phyloP scores from a whole-genome alignment of 192 early-diverging fungal species.

The Backusella sp. region DNA sequence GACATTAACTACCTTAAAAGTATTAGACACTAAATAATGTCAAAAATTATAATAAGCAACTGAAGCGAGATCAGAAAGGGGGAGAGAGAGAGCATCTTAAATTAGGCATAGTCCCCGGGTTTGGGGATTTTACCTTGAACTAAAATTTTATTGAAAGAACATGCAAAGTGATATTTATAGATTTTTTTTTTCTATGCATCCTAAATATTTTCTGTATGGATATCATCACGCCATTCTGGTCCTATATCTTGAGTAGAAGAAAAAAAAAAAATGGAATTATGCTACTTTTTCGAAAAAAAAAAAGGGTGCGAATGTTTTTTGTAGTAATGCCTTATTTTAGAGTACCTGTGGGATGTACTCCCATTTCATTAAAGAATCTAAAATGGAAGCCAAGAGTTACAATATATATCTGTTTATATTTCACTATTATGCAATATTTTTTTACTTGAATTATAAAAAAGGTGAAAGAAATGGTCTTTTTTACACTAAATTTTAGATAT shows the following conservation, averaged over 20 bases:
- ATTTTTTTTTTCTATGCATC: neutral
- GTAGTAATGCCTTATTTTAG: neutral
- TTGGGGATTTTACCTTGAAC: neutral
- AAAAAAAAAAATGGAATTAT: neutral
- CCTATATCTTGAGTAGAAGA: neutral
- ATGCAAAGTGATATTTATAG: neutral
- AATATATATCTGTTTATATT: neutral
- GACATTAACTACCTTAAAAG: neutral
- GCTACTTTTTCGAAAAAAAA: neutral
- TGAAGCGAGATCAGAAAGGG: neutral
- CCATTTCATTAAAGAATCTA: neutral
- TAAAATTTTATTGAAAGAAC: neutral
- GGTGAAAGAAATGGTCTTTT: neutral
- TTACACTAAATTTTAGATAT: neutral
- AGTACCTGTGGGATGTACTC: neutral
- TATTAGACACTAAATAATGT: neutral
- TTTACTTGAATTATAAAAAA: neutral
- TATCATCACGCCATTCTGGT: no score
- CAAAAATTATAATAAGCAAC: neutral
- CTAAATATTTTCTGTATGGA: neutral
- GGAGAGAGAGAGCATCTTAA: neutral
- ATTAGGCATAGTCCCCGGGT: neutral
- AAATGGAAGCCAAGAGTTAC: neutral
- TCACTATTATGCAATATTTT: neutral
- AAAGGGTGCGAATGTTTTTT: neutral